Conservation (phyloP, 805 yeast species). For the Tetrapisispora arboricola region DNA sequence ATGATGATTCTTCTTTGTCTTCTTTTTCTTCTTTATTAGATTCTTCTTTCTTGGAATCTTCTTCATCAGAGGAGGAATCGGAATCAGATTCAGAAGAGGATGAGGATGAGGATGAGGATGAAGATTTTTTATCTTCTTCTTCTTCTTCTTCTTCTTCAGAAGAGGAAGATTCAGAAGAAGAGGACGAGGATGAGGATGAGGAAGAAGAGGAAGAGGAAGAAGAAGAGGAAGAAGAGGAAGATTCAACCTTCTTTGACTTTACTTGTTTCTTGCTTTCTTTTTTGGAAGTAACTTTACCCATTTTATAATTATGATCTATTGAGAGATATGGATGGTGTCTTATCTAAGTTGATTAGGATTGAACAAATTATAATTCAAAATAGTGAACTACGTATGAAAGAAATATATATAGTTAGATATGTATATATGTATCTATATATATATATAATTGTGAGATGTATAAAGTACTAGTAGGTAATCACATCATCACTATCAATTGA, state of each 20-base stretch:
- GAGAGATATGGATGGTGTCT: constrained; percentile 3
- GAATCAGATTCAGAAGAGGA: constrained; percentile 9
- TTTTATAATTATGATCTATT: constrained; percentile 5
- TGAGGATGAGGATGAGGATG: constrained; percentile 9
- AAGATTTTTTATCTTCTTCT: constrained; percentile 4
- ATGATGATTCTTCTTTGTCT: constrained; percentile 20
- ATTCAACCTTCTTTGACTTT: constrained; percentile 16
- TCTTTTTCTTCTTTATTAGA: constrained; percentile 8
- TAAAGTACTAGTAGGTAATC: too few species aligned
- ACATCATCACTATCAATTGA: too few species aligned
- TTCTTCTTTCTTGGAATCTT: constrained; percentile 7
- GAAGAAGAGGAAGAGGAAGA: constrained; percentile 5
- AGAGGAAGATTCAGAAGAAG: constrained; percentile 8
- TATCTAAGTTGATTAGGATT: too few species aligned
- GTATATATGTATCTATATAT: background rate
- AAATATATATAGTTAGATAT: too few species aligned
- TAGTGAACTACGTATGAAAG: too few species aligned
- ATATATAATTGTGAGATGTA: too few species aligned
- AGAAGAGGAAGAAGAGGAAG: constrained; percentile 5
- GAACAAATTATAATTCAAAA: too few species aligned
- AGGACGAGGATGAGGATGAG: constrained; percentile 9
- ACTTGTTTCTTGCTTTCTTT: constrained; percentile 21
- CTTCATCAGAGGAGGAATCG: constrained; percentile 10
- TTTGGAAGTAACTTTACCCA: constrained; percentile 23
- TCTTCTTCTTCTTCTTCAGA: constrained; percentile 5